Evolutionary conservation across 495 filamentous ascomycete species (phyloP), one percentile per base, ranked within the genome.

Genomic region (Daldinia decipiens): DNA sequence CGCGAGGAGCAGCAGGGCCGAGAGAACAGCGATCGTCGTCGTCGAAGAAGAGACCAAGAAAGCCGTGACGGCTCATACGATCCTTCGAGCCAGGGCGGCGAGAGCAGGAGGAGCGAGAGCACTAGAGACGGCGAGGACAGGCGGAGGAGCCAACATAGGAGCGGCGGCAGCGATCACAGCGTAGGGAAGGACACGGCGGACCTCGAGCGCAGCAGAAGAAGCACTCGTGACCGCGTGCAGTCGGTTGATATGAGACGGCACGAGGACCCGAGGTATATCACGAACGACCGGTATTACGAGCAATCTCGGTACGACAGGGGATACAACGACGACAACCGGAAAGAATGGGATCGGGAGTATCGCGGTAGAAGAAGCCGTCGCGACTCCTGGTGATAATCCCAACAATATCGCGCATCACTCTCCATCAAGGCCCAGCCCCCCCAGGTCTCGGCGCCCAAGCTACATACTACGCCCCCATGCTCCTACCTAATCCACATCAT

Each of bases 271-370:
- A 55, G 70, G 31, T 69, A 73, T 45, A 59, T 70, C 31, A 17
- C n/a, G 26, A 26, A 74, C 9, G 74, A 62, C 11, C 34, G 53
- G 36, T 72, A 74, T 36, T 74, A 62, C 53, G 59, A 76, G 13
- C 65, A 64, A 36, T 24, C 61, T 1, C 67, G 68, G 27, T 62
- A 67, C 17, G 65, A 74, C 19, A 43, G 51, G 54, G 36, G 54
- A 4, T 56, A 65, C 12, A 19, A 60, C 13, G 69, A 68, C 32
- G 55, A 39, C 55, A 26, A 34, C 36, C 15, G n/a, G n/a, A 66
- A 34, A 62, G 27, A 27, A 6, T 19, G 21, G 2, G 58, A 64
- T 7, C 60, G 31, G 0, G 58, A 64, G n/a, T 36, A 59, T 8
- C 13, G 59, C 12, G 32, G 68, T 17, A 43, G 71, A 3, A 55